Base-by-base conservation (phyloP, 768 basidiomycete genomes). In the Arthromyces matolae region DNA sequence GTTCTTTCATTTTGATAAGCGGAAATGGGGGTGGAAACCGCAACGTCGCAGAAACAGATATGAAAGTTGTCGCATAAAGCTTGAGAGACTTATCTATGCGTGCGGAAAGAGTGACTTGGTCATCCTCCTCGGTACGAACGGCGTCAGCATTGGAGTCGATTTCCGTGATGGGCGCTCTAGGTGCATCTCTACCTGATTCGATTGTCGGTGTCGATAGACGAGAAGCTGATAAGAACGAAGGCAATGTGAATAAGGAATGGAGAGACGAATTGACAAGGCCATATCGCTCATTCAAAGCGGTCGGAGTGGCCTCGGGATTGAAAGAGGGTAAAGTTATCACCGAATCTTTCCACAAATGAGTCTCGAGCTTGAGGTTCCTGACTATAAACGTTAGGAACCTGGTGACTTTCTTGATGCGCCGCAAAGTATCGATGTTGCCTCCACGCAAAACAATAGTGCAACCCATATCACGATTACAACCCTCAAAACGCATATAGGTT, bases 401-500 rank as follows among this genome's bases (percentile, higher is more conserved):
- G 12, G 93, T 90, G 43, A 98, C 88, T 60, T 87, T 86, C 74
- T 99, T 99, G 62, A 98, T 78, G 45, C 85, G 84, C 42, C 79
- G 77, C 45, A 99, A 69, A 0, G 82, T 89, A 31, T 86, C 85
- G 46, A 86, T 75, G 59, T 94, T 80, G 3, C 81, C 93, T 8
- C 96, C 96, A 34, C 96, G 80, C 37, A 99, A 66, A 31, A 98
- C 76, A 55, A 99, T 86, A 2, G 96, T 98, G 55, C 93, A 97
- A 0, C 94, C 94, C 79, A 91, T 87, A 53, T 96, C 91, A 41
- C 80, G 79, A 60, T 80, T 87, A 59, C 94, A 96, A 2, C 95
- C 95, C 66, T 99, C 96, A 59, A 99, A 98, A 1, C 96, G 86
- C 92, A 99, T 93, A 61, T 92, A 89, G 0, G 95, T 92, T 72